Conservation (phyloP, 352 stramenopile species). For the Sclerospora graminicola region DNA sequence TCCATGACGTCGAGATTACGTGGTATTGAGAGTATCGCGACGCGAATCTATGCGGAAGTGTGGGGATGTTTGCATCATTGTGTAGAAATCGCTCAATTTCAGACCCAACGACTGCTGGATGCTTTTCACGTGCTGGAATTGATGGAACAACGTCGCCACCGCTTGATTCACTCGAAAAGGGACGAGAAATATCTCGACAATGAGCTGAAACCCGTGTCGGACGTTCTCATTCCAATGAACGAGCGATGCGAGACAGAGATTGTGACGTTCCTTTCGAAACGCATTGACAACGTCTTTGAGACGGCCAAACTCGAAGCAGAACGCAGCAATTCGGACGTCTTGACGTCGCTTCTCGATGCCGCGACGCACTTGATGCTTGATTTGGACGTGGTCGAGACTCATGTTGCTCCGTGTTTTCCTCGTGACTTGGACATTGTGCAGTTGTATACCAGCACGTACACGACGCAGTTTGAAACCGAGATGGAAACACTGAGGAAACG, state of each 20-base stretch:
- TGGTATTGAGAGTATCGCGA: conserved; percentile 44
- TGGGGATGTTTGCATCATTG: conserved; percentile 78
- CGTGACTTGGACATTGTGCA: conserved; percentile 68
- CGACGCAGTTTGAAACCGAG: conserved; percentile 50
- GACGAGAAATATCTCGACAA: conserved; percentile 51
- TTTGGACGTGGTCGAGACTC: conserved; percentile 61
- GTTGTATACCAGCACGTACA: conserved; percentile 76
- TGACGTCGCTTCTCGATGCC: conserved; percentile 48
- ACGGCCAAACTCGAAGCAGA: conserved; percentile 39
- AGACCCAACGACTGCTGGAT: conserved; percentile 48
- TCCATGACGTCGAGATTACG: conserved; percentile 58
- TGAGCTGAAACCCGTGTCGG: conserved; percentile 30
- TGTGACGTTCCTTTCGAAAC: conserved; percentile 34
- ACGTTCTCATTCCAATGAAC: conserved; percentile 33
- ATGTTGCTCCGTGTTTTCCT: conserved; percentile 65
- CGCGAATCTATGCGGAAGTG: conserved; percentile 61
- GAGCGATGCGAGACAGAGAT: conserved; percentile 61
- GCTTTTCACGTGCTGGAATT: conserved; percentile 69
- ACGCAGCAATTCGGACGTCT: conserved; percentile 39
- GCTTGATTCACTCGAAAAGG: conserved; percentile 41
- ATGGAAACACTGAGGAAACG: conserved; percentile 51
- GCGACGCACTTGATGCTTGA: conserved; percentile 74
- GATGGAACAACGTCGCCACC: conserved; percentile 54
- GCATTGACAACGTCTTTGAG: conserved; percentile 56
- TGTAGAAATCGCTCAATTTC: conserved; percentile 72